A percentile compares a stretch with the other conserved stretches of the same genome.
Evolutionary conservation across 495 filamentous ascomycete species (phyloP).

Genomic region (Haplographium delicatum): DNA sequence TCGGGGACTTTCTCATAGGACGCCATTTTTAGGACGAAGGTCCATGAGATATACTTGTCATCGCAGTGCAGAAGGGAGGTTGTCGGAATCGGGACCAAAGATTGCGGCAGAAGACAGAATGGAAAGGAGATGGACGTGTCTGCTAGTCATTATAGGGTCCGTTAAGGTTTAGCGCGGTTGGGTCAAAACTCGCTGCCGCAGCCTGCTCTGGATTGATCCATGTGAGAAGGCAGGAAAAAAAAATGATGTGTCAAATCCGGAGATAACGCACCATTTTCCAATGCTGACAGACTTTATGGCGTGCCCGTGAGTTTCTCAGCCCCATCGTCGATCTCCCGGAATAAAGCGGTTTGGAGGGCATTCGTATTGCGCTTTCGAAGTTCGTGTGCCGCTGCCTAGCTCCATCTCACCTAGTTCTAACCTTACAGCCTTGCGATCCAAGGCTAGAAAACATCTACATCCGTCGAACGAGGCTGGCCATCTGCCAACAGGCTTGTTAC

Average conservation of each 20-base stretch:
- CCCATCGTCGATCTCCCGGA: neutral
- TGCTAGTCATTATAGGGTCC: no score
- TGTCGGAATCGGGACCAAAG: neutral
- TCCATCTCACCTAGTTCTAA: neutral
- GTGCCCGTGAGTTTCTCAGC: neutral
- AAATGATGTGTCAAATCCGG: constrained; percentile 17
- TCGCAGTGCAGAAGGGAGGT: constrained; percentile 4
- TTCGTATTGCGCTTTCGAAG: neutral
- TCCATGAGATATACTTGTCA: constrained; percentile 13
- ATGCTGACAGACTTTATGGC: constrained; percentile 5
- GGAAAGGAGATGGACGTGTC: neutral
- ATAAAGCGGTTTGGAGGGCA: neutral
- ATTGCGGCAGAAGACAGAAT: neutral
- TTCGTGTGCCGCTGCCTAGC: neutral
- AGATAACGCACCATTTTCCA: constrained; percentile 6
- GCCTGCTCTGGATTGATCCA: constrained; percentile 6
- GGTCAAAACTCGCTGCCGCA: neutral
- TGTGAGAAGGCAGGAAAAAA: constrained; percentile 3
- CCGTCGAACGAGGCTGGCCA: constrained; percentile 2
- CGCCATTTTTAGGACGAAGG: constrained; percentile 19
- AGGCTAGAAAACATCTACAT: constrained; percentile 7
- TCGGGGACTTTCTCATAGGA: constrained; percentile 15
- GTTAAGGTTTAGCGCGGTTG: neutral
- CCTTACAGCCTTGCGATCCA: constrained; percentile 15
- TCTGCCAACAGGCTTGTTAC: neutral